Conservation (phyloP, 225 moss, liverwort and hornwort genomes). For the Bryum argenteum region DNA sequence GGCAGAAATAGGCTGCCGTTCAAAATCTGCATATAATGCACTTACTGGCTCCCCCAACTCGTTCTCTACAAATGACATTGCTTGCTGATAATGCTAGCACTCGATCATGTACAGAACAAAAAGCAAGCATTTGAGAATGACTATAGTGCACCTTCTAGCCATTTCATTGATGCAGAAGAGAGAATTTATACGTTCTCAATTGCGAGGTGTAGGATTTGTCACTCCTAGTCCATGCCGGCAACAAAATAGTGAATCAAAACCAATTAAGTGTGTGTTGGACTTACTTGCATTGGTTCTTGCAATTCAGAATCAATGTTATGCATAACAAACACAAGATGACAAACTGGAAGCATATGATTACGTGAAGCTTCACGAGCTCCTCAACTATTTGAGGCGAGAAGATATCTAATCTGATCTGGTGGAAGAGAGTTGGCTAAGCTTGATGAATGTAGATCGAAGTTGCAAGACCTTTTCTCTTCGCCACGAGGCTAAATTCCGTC, state of each 20-base stretch:
- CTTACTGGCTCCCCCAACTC: slow-evolving; percentile 83
- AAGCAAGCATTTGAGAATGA: too few species aligned
- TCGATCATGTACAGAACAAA: slow-evolving; percentile 62
- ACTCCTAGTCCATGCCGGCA: too few species aligned
- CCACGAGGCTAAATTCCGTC: slow-evolving; percentile 79
- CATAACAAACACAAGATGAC: too few species aligned
- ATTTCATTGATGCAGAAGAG: too few species aligned
- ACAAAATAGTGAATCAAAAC: too few species aligned
- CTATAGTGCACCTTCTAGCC: too few species aligned
- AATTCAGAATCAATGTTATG: too few species aligned
- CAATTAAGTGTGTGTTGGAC: too few species aligned
- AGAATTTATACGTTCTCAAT: too few species aligned
- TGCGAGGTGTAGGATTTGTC: too few species aligned
- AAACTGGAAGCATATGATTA: slow-evolving; percentile 22
- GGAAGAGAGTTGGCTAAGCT: slow-evolving; percentile 93
- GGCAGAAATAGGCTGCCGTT: slow-evolving; percentile 87
- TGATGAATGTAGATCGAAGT: slow-evolving; percentile 94
- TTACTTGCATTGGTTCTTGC: too few species aligned
- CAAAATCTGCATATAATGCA: slow-evolving; percentile 78
- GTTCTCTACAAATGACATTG: slow-evolving; percentile 78
- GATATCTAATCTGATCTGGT: slow-evolving; percentile 94
- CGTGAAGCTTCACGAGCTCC: slow-evolving; percentile 98
- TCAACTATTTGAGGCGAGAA: slow-evolving; percentile 97
- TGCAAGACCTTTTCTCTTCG: slow-evolving; percentile 86
- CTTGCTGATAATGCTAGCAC: slow-evolving; percentile 96